A percentile compares a stretch with the other conserved stretches of the same genome.
phyloP scores from a whole-genome alignment of 169 alveolate genomes.

The Plasmodium malariae region DNA sequence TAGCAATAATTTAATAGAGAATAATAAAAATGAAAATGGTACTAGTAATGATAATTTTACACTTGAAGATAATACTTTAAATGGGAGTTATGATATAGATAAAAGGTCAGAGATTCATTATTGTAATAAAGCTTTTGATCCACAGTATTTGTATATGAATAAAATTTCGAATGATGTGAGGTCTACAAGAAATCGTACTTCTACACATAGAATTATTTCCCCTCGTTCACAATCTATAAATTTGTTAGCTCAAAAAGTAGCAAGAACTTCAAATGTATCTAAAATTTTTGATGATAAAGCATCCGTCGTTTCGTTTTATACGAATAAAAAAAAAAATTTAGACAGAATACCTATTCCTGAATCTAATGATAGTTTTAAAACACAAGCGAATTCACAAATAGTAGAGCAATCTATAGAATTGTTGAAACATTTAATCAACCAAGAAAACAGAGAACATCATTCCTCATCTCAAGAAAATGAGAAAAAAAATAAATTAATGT shows the following conservation, averaged over 20 bases:
- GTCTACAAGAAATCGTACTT: slow-evolving; percentile 37
- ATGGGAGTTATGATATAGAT: slow-evolving; percentile 19
- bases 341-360: slow-evolving; percentile 30
- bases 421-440: slow-evolving; percentile 67
- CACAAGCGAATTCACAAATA: slow-evolving; percentile 64
- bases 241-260: slow-evolving; percentile 17
- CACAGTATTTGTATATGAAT: slow-evolving; percentile 45
- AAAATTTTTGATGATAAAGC: slow-evolving; percentile 46
- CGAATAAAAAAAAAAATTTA: slow-evolving; percentile 20
- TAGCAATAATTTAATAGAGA: not conserved
- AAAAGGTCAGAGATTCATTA: slow-evolving; percentile 37
- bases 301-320: slow-evolving; percentile 10
- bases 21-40: not conserved
- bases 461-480: slow-evolving; percentile 20
- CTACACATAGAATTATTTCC: slow-evolving; percentile 31
- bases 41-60: not conserved
- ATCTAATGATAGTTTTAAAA: slow-evolving; percentile 48
- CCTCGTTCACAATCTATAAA: slow-evolving; percentile 54
- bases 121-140: slow-evolving; percentile 32
- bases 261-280: slow-evolving; percentile 41
- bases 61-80: slow-evolving; percentile 22
- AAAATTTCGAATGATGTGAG: slow-evolving; percentile 21
- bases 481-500: slow-evolving; percentile 48
- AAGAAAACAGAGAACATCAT: slow-evolving; percentile 38
- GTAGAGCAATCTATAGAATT: slow-evolving; percentile 75